These are phyloP conservation scores for Jasminum sambac DNA, from an alignment of 257 asterid species.

Conservation along the genomic window DNA sequence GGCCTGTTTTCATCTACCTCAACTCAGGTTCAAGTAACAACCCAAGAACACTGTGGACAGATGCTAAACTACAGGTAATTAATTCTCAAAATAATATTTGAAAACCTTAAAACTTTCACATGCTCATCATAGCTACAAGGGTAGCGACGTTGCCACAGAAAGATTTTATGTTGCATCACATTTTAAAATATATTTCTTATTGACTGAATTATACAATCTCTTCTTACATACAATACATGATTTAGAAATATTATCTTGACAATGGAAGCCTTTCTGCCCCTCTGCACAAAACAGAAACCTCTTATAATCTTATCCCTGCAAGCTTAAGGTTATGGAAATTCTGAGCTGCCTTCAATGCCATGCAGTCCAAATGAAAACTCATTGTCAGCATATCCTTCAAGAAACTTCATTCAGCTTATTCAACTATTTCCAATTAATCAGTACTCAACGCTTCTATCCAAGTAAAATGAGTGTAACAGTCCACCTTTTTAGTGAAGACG, in stretches of 20 bases:
- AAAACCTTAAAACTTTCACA: no score
- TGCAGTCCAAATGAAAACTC: not conserved
- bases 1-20: conserved; percentile 61
- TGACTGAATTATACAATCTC: no score
- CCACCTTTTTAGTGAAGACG: not conserved
- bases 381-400: not conserved
- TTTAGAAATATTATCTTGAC: no score
- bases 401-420: not conserved
- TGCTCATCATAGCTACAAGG: no score
- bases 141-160: no score
- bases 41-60: conserved; percentile 48
- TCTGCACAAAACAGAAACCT: not conserved
- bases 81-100: no score
- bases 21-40: conserved; percentile 41
- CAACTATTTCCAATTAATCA: not conserved
- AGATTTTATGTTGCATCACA: no score
- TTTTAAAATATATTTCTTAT: no score
- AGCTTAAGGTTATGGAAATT: conserved; percentile 51
- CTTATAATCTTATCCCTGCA: no score
- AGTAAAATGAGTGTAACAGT: not conserved
- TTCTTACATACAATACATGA: no score
- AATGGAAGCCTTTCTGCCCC: conserved; percentile 27
- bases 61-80: conserved; percentile 61
- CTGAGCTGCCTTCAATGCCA: conserved; percentile 52
- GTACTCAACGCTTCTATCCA: not conserved